Conservation (phyloP, 164 flowering plant genomes). For the Magnolia officinalis region DNA sequence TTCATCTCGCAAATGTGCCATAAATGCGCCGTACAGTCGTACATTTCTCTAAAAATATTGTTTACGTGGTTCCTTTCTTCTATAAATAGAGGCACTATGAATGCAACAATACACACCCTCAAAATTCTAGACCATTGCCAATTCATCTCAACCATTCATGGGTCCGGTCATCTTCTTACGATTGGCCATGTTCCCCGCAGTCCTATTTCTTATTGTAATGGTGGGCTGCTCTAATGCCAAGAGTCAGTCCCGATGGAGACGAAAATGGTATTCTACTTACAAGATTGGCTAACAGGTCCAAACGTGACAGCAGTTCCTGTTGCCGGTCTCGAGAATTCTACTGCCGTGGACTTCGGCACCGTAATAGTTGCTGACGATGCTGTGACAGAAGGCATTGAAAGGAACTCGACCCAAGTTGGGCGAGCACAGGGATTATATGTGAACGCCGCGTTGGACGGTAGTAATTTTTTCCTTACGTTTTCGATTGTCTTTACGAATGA, state of each 20-base stretch:
- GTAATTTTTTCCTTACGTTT: neutral
- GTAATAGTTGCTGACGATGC: constrained; percentile 6
- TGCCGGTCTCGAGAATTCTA: neutral
- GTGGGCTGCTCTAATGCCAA: neutral
- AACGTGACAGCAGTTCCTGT: constrained; percentile 1
- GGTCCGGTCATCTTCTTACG: no score
- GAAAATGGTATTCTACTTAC: constrained; percentile 12
- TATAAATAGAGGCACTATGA: no score
- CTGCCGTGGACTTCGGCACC: neutral
- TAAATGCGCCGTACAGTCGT: no score
- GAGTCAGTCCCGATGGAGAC: constrained; percentile 1
- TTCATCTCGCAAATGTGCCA: no score
- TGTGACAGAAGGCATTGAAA: constrained; percentile 7
- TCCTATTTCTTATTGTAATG: no score
- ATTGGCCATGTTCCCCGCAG: no score
- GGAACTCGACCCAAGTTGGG: constrained; percentile 8
- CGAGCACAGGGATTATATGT: constrained; percentile 13
- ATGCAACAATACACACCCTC: no score
- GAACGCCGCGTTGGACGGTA: neutral
- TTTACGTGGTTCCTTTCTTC: no score
- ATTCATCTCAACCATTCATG: no score
- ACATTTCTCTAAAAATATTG: no score
- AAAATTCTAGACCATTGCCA: no score
- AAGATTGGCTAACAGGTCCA: constrained; percentile 1
- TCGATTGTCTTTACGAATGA: constrained; percentile 6